phyloP scores from a whole-genome alignment of 1,284 basidiomycete species.

The Gomphus sp. region DNA sequence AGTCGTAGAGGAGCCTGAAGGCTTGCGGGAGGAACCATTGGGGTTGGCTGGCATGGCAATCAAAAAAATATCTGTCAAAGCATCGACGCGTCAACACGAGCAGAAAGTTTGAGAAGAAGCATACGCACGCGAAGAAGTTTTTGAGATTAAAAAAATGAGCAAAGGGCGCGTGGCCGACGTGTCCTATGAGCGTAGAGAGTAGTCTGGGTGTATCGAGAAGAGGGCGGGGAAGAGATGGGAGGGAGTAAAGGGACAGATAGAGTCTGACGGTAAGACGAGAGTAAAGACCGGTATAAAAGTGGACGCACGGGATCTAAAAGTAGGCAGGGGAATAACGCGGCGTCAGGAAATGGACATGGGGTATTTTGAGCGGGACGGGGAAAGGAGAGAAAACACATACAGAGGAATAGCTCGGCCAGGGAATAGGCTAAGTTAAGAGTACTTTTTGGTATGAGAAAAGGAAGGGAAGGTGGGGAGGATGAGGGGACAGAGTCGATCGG shows the following conservation, averaged over 20 bases:
- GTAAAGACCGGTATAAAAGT: not conserved
- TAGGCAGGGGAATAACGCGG: not conserved
- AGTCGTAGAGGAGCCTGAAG: conserved; percentile 55
- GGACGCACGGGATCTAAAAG: conserved; percentile 1
- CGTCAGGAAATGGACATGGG: not conserved
- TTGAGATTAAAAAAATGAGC: not conserved
- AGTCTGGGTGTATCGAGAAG: not conserved
- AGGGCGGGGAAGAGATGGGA: not conserved
- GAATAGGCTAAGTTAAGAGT: conserved; percentile 5
- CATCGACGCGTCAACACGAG: not conserved
- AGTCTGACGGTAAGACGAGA: not conserved
- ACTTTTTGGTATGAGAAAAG: conserved; percentile 5
- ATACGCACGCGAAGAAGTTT: conserved; percentile 1
- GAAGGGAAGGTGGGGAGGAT: not conserved
- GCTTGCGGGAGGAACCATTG: conserved; percentile 47
- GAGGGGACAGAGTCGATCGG: not conserved
- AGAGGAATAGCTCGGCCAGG: not conserved
- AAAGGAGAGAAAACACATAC: not conserved
- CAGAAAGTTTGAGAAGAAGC: not conserved
- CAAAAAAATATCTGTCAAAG: conserved; percentile 5
- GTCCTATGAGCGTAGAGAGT: not conserved
- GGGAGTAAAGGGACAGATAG: not conserved
- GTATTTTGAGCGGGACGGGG: not conserved
- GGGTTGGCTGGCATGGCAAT: conserved; percentile 39
- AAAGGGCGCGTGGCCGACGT: conserved; percentile 2